Evolutionary conservation across 371 early-diverging fungal species (phyloP).

Genomic region (Mucor sp.): DNA sequence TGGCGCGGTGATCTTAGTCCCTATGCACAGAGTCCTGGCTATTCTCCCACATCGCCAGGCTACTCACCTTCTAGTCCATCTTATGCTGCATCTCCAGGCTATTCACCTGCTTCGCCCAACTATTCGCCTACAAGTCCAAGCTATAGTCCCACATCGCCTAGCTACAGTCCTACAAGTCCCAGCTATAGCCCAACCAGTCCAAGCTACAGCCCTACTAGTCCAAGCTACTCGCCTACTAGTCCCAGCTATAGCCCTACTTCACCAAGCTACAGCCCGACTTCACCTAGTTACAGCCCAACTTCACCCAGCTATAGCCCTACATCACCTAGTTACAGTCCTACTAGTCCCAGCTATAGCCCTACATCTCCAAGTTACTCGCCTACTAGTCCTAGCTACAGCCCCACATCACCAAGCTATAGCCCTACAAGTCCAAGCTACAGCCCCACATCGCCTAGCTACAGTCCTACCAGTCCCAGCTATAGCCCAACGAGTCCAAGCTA

Average conservation of each 20-base stretch:
- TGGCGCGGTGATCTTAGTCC: slow-evolving; percentile 57
- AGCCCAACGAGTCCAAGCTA: slow-evolving; percentile 55
- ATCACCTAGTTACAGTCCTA: slow-evolving; percentile 62
- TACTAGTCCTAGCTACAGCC: slow-evolving; percentile 69
- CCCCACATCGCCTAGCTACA: slow-evolving; percentile 79
- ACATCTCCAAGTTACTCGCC: slow-evolving; percentile 69
- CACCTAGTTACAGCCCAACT: slow-evolving; percentile 78
- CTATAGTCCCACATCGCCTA: slow-evolving; percentile 68
- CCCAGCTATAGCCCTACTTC: slow-evolving; percentile 78
- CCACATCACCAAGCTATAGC: slow-evolving; percentile 77
- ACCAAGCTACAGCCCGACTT: slow-evolving; percentile 78
- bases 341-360: slow-evolving; percentile 75
- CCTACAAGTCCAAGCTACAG: slow-evolving; percentile 74
- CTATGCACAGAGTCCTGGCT: slow-evolving; percentile 63
- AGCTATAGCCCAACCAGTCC: slow-evolving; percentile 76
- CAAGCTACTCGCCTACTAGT: slow-evolving; percentile 78
- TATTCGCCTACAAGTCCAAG: slow-evolving; percentile 71
- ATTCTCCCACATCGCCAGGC: slow-evolving; percentile 81
- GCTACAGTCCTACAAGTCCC: slow-evolving; percentile 71
- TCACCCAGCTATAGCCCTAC: slow-evolving; percentile 59
- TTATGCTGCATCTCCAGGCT: slow-evolving; percentile 73
- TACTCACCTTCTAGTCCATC: slow-evolving; percentile 72
- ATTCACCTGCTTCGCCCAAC: slow-evolving; percentile 75
- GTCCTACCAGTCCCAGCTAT: slow-evolving; percentile 65
- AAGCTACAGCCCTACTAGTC: slow-evolving; percentile 74